These are phyloP conservation scores for Calcarisporium arbuscula DNA, from an alignment of 2,329 filamentous ascomycete species.

Conservation along the genomic window DNA sequence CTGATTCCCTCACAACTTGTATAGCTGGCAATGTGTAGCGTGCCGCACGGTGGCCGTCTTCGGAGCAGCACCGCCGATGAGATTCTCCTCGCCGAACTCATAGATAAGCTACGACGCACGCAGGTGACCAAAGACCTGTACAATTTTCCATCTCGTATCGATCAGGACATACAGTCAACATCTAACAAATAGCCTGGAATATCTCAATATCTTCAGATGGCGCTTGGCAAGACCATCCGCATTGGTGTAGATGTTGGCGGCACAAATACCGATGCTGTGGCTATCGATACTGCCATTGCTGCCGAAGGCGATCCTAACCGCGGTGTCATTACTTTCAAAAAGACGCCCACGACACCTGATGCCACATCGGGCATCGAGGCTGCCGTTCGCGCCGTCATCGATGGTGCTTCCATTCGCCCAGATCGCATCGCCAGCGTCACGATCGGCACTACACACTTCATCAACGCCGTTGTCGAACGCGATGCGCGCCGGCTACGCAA, in stretches of 20 bases:
- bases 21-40: too few relatives aligned
- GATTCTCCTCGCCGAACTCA: too few relatives aligned
- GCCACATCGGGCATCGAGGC: slow-evolving; percentile 35
- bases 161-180: too few relatives aligned
- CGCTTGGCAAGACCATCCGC: not conserved
- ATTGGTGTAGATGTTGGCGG: slow-evolving; percentile 1
- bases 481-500: slow-evolving; percentile 34
- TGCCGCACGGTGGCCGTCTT: too few relatives aligned
- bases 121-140: too few relatives aligned
- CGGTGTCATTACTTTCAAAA: not conserved
- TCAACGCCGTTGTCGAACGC: slow-evolving; percentile 46
- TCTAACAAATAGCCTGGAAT: too few relatives aligned
- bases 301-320: not conserved
- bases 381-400: slow-evolving; percentile 31
- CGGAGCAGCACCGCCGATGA: too few relatives aligned
- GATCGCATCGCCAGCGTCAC: slow-evolving; percentile 32
- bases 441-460: slow-evolving; percentile 46
- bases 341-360: slow-evolving; percentile 33
- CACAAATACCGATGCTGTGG: not conserved
- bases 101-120: too few relatives aligned
- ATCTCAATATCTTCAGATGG: too few relatives aligned
- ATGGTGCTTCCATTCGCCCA: slow-evolving; percentile 15
- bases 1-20: too few relatives aligned
- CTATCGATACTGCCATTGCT: not conserved
- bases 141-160: too few relatives aligned